Evolutionary conservation across 495 filamentous ascomycete genomes (phyloP), one percentile per base, ranked within the genome.

Genomic region (Penicillium mononematosum): DNA sequence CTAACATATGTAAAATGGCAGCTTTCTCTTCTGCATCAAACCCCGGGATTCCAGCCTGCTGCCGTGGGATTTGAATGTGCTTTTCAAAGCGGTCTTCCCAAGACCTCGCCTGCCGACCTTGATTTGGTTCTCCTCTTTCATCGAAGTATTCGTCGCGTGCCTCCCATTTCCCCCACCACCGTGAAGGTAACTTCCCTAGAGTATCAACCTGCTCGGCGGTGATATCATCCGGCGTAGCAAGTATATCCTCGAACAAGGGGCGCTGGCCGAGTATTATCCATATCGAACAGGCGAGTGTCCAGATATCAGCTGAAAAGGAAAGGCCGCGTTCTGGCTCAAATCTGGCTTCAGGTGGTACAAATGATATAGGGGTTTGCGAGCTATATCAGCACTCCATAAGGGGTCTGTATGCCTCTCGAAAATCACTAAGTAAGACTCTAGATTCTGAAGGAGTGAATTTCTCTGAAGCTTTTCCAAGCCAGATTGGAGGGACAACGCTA

Each of bases 301-400:
- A 75, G 25, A 76, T 69, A 46, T 76, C 72, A 5, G 72, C 61
- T 27, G 66, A 22, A 31, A 65, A 73, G 11, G 70, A 65, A 12
- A 70, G 59, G n/a, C 60, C 47, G 11, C 36, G 39, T 20, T 59
- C 45, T 32, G 66, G 59, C 54, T 71, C 59, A 60, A 66, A 66
- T n/a, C 61, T 45, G 29, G 59, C 55, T 53, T 69, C 65, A 22
- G 68, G 64, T 5, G 68, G 62, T 5, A 64, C 36, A 27, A 62
- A 67, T 1, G 41, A 31, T 3, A 66, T 52, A 17, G 68, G 68
- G 12, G 59, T 59, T 29, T 63, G 64, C 24, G 59, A 70, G 43
- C 48, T 27, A 56, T 59, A 66, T 20, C 61, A 50, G 17, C 46
- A 42, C 45, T 64, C 50, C 32, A 58, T 29, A 1, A 48, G 47